Base-by-base conservation (phyloP, 257 asterid species). In the Echites panduratus region DNA sequence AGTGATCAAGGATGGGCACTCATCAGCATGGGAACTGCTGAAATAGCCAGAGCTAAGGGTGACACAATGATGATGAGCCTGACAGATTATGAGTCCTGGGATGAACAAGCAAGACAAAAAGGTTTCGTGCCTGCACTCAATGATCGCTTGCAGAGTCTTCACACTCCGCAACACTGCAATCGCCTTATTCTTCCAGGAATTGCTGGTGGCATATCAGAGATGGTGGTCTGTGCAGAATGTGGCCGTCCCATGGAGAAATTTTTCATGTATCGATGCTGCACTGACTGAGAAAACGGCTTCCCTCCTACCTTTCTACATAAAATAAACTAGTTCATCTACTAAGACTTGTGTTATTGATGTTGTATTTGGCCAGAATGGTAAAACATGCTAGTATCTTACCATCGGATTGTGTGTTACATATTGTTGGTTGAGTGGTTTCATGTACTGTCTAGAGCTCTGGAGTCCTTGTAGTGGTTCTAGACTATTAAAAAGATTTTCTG, bases 1-100 rank as follows among this genome's bases (percentile, higher is more conserved):
- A 83, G 82, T 54, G 91, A 90, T 38, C 77, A 87, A 59, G 95
- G 96, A 0, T 92, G 98, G 98, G 98, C 96, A 0, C 70, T 92
- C 7, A 76, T 90, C 9, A 81, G 96, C 74, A 74, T 77, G 44
- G 98, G 96, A 40, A 62, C 89, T 0, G 81, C 69, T 10, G 81
- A 77, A 32, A 85, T 89, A 80, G 92, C 98, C 0, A 65, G 93
- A 72, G 92, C 90, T 9, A 88, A 82, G 54, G 90, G 88, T 3
- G 82, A 85, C 9, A 70, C 75, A 0, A 81, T 92, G 75, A 52
- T 75, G 45, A 68, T 35, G 29, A 84, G 84, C 62, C 76, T 92
- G 2, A 68, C 47, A 1, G 83, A 85, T 3, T 92, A 77, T 10
- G 45, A n/a, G 14, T 66, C 32, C 3, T 92, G 98, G 98, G 84